These are phyloP conservation scores for Bipolaris gigantea DNA, from an alignment of 2,329 filamentous ascomycete species.

Conservation along the genomic window DNA sequence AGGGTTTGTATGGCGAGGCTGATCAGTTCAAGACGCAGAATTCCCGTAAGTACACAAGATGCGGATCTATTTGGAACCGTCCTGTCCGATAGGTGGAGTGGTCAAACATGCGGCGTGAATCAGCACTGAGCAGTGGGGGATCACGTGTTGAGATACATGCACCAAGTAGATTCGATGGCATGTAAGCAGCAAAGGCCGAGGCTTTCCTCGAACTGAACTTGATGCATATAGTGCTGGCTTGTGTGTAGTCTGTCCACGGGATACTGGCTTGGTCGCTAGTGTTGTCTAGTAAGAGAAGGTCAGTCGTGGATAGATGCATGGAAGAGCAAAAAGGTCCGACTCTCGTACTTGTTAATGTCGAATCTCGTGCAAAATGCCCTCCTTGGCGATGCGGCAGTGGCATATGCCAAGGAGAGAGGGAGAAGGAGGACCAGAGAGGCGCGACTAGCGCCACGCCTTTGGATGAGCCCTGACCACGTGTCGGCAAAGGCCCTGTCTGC, in stretches of 20 bases:
- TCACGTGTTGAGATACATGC: background rate
- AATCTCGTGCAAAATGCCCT: background rate
- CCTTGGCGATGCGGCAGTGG: background rate
- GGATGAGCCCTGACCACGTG: slow-evolving; percentile 17
- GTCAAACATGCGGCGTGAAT: background rate
- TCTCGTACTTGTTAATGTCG: background rate
- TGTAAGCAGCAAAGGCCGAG: background rate
- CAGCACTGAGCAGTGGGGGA: background rate
- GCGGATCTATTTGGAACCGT: background rate
- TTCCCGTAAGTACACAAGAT: background rate
- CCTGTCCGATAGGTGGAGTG: slow-evolving; percentile 9
- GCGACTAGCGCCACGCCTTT: background rate
- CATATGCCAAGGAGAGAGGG: background rate
- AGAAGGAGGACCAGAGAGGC: background rate
- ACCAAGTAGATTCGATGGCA: background rate
- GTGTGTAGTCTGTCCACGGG: too few relatives aligned
- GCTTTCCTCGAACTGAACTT: background rate
- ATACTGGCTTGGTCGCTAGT: too few relatives aligned
- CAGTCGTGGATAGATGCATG: too few relatives aligned
- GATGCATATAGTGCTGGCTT: too few relatives aligned
- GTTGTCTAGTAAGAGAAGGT: too few relatives aligned
- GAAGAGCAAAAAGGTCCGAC: background rate
- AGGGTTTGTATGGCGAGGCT: slow-evolving; percentile 3
- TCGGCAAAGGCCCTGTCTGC: background rate
- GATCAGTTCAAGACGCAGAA: background rate